Conservation (phyloP, 164 flowering plant genomes). For the Chimonanthus salicifolius region DNA sequence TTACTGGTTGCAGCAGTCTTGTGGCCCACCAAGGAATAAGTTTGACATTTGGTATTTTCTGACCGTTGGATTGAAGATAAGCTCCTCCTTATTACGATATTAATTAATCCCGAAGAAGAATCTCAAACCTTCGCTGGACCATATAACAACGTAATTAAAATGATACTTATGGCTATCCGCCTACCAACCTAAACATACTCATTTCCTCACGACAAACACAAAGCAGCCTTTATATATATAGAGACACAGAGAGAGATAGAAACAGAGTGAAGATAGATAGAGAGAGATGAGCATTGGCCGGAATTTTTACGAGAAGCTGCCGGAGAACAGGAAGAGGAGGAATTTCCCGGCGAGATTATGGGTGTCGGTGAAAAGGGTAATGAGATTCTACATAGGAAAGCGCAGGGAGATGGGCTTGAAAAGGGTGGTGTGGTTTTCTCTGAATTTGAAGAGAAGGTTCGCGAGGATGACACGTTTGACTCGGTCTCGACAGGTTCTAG, state of each 20-base stretch:
- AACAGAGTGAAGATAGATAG: neutral
- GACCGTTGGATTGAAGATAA: neutral
- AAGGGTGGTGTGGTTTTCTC: slow-evolving; percentile 6
- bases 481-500: neutral
- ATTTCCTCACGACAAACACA: neutral
- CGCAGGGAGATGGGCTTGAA: slow-evolving; percentile 1
- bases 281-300: neutral
- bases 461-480: neutral
- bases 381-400: neutral
- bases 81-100: neutral
- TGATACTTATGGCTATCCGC: neutral
- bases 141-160: neutral
- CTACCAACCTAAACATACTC: neutral
- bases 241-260: neutral
- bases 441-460: slow-evolving; percentile 7
- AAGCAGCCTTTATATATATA: neutral
- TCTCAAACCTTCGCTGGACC: neutral
- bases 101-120: neutral
- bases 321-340: neutral
- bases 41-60: neutral
- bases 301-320: neutral
- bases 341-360: too few species aligned
- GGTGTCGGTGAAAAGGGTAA: neutral
- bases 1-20: neutral
- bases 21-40: too few species aligned